Conservation (phyloP, 768 basidiomycete species). For the Lactifluus subvellereus region DNA sequence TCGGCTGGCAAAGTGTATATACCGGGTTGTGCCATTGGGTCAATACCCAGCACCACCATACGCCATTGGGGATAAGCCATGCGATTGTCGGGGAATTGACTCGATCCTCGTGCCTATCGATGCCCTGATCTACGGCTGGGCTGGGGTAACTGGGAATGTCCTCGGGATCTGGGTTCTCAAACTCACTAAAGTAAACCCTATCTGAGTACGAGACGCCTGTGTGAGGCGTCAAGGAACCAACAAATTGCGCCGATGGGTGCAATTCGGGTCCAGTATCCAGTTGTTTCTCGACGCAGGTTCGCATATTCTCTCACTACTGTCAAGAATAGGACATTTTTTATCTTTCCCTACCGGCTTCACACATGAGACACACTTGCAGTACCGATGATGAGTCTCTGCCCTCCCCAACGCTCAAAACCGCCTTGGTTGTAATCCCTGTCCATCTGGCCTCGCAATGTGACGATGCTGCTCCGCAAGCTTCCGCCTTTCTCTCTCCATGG, state of each 20-base stretch:
- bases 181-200: background rate
- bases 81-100: background rate
- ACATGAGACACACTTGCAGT: background rate
- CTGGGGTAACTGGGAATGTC: background rate
- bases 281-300: no score
- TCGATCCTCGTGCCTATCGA: background rate
- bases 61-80: background rate
- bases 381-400: background rate
- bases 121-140: background rate
- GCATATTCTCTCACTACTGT: no score
- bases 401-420: background rate
- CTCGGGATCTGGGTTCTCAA: background rate
- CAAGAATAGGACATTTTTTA: no score
- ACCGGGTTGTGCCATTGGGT: background rate
- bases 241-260: background rate
- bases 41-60: background rate
- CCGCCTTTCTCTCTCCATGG: slow-evolving; percentile 12
- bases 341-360: no score
- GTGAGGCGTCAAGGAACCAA: background rate
- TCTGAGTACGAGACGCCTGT: background rate
- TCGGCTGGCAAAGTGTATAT: background rate
- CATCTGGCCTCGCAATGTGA: slow-evolving; percentile 4
- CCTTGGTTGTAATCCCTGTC: slow-evolving; percentile 13
- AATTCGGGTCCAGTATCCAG: background rate
- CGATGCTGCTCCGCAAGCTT: slow-evolving; percentile 8